Evolutionary conservation across 2,329 filamentous ascomycete species (phyloP).

Genomic region (Pseudogymnoascus sp.): DNA sequence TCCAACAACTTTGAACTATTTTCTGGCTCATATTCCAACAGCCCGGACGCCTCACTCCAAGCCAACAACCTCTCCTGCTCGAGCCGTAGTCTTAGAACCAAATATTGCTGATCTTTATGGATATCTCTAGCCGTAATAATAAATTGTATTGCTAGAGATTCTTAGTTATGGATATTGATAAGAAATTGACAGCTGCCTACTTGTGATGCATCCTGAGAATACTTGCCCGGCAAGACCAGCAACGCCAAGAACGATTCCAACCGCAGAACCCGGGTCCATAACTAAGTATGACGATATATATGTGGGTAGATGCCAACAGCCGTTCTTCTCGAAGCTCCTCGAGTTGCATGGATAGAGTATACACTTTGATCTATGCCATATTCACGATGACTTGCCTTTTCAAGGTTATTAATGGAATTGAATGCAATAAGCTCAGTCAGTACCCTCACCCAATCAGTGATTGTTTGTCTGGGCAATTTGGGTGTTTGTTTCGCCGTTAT

Average conservation of each 20-base stretch:
- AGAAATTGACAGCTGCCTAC: conserved; percentile 16
- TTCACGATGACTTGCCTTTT: neutral
- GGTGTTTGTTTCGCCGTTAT: neutral
- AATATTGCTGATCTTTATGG: conserved; percentile 41
- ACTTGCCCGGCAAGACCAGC: conserved; percentile 40
- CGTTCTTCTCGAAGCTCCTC: neutral
- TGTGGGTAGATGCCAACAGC: neutral
- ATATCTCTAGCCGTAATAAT: conserved; percentile 41
- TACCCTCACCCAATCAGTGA: neutral
- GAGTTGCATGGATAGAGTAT: neutral
- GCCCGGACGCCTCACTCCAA: conserved; percentile 42
- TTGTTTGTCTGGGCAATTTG: neutral
- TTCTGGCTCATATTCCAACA: conserved; percentile 36
- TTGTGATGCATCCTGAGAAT: conserved; percentile 40
- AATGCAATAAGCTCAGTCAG: neutral
- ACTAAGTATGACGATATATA: neutral
- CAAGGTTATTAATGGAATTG: neutral
- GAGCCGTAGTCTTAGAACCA: conserved; percentile 41
- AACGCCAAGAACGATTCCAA: conserved; percentile 38
- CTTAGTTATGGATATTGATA: conserved; percentile 4
- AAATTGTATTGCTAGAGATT: conserved; percentile 36
- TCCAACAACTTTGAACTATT: conserved; percentile 36
- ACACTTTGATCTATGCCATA: neutral
- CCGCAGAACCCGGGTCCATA: conserved; percentile 38
- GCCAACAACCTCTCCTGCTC: conserved; percentile 43